Evolutionary conservation across 371 early-diverging fungal species (phyloP), one percentile per base, ranked within the genome.

Genomic region (Mucor mucedo): DNA sequence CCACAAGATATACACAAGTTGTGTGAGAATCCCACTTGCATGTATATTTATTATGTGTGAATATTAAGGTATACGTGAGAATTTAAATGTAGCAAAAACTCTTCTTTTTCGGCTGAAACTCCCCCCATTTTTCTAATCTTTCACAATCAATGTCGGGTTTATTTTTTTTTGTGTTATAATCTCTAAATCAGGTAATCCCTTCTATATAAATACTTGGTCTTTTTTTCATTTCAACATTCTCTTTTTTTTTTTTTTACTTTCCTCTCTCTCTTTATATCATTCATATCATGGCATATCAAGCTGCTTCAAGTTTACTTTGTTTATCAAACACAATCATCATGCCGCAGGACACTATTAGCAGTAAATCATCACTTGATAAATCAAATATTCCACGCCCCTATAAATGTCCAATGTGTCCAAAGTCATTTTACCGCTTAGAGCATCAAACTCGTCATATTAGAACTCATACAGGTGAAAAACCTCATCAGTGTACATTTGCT

Each of bases 391-490:
- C 85, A 50, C 80, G 89, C 30, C 87, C 89, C 28, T 89, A 85
- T 62, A 79, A 85, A 63, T 89, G 89, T 69, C 82, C 67, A n/a
- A 79, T 85, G 59, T 89, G 89, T 62, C 76, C 76, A 57, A 87
- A 85, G 66, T 85, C 84, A 30, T 89, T 89, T 67, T 84, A 84
- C 62, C 79, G 89, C 35, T 73, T 89, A 28, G 89, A 89, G 68
- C 89, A 89, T 62, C 89, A 86, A 63, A 87, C 87, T 30, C 84
- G 94, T 52, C 93, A 93, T 66, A 87, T 90, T 61, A 83, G 91
- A 60, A 92, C 90, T 42, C 94, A 93, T 66, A 93, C 93, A 5
- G 93, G 93, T 16, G 94, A 93, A 70, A 90, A 88, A 66, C 94
- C 94, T 9, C 91, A 87, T 63, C 83, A 78, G 60, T 94, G 93